A percentile compares a stretch with the other conserved stretches of the same genome.
phyloP scores from a whole-genome alignment of 768 basidiomycete genomes.

The Naganishia randhawae region DNA sequence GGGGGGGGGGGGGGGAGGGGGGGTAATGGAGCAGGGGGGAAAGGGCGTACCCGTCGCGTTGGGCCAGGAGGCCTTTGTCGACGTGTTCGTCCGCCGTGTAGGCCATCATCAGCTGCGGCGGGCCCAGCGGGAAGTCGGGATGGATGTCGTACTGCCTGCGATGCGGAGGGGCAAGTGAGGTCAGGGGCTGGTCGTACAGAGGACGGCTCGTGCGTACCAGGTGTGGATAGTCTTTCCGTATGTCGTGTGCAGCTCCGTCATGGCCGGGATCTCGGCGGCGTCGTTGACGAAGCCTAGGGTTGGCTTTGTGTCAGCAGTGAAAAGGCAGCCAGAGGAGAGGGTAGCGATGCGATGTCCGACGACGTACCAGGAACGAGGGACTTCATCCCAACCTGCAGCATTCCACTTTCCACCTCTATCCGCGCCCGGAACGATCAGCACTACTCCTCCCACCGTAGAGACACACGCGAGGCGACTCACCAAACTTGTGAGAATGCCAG shows the following conservation, averaged over 20 bases:
- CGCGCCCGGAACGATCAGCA: background rate
- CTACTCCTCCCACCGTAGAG: constrained; percentile 12
- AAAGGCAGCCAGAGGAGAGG: background rate
- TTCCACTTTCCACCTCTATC: constrained; percentile 43
- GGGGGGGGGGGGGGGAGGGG: background rate
- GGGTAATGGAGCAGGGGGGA: background rate
- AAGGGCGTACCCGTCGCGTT: constrained; percentile 46
- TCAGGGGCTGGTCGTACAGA: background rate
- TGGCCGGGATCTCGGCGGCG: constrained; percentile 47
- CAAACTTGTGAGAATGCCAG: constrained; percentile 59
- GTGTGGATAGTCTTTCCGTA: constrained; percentile 55
- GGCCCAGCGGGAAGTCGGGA: constrained; percentile 55
- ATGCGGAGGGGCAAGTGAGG: background rate
- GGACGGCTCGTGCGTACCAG: constrained; percentile 32
- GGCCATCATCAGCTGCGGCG: constrained; percentile 56
- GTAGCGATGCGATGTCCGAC: background rate
- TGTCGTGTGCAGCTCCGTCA: constrained; percentile 55
- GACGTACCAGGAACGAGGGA: constrained; percentile 41
- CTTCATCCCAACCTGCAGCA: constrained; percentile 43
- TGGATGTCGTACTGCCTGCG: constrained; percentile 50
- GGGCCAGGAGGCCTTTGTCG: constrained; percentile 45
- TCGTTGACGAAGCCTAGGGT: constrained; percentile 38
- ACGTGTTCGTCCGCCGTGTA: constrained; percentile 53
- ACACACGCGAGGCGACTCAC: constrained; percentile 41
- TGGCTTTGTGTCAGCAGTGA: too few relatives aligned